Evolutionary conservation across 2,329 filamentous ascomycete species (phyloP).

Genomic region (Tolypocladium paradoxum): DNA sequence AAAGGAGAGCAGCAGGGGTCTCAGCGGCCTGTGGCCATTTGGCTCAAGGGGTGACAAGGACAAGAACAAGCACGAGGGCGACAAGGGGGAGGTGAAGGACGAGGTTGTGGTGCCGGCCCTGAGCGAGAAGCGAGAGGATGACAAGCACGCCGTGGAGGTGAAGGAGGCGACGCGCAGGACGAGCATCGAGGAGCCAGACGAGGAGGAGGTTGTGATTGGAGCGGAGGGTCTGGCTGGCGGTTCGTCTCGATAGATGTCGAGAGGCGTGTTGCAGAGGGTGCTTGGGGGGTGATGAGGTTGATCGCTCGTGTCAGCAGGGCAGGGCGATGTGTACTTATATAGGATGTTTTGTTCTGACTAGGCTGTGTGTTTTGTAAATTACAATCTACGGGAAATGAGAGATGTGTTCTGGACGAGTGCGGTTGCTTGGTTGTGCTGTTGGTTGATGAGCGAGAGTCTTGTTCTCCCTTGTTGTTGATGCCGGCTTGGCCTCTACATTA

Average conservation of each 20-base stretch:
- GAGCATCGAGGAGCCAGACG: slow-evolving; percentile 50
- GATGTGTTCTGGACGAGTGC: neutral
- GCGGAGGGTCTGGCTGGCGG: slow-evolving; percentile 2
- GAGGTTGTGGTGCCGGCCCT: slow-evolving; percentile 2
- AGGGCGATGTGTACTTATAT: slow-evolving; percentile 2
- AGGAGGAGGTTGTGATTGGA: slow-evolving; percentile 34
- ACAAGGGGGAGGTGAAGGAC: slow-evolving; percentile 16
- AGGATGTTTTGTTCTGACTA: slow-evolving; percentile 1
- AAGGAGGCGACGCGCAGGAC: slow-evolving; percentile 43
- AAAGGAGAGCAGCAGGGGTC: slow-evolving; percentile 25
- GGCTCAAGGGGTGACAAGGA: slow-evolving; percentile 26
- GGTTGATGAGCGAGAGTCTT: neutral
- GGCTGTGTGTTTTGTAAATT: slow-evolving; percentile 2
- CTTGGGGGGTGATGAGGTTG: neutral
- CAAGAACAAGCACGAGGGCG: slow-evolving; percentile 15
- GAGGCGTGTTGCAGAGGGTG: neutral
- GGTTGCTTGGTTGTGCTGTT: neutral
- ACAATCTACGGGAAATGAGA: slow-evolving; percentile 2
- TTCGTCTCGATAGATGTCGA: neutral
- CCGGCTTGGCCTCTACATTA: too few relatives aligned
- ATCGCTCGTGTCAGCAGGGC: neutral
- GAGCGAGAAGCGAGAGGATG: slow-evolving; percentile 17
- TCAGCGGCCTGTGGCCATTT: slow-evolving; percentile 50
- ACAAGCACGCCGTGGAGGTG: slow-evolving; percentile 38
- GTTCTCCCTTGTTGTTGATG: neutral